Percentiles rank a stretch among this genome's conserved stretches.
Evolutionary conservation across 441 rosid genomes (phyloP).

Genomic region (Kokia cookei): DNA sequence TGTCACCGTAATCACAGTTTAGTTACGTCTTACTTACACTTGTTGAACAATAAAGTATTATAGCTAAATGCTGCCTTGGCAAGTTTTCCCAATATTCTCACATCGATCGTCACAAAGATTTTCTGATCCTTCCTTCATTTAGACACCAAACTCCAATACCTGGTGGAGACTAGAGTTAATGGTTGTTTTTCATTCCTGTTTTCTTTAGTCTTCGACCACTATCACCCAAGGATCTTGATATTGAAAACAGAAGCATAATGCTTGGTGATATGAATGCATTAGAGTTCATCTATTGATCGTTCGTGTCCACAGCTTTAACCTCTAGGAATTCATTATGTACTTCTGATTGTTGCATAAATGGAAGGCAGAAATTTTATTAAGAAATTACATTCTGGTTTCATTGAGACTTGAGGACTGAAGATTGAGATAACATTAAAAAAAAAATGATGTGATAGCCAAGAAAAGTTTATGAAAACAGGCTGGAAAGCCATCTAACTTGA

Average conservation of each 20-base stretch:
- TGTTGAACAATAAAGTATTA: too few relatives aligned
- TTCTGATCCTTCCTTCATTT: background rate
- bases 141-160: background rate
- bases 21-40: too few relatives aligned
- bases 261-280: background rate
- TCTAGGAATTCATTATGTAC: too few relatives aligned
- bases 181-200: too few relatives aligned
- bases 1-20: background rate
- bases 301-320: too few relatives aligned
- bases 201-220: background rate
- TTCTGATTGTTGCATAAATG: background rate
- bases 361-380: background rate
- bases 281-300: background rate
- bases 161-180: too few relatives aligned
- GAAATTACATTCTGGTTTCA: background rate
- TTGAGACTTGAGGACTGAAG: background rate
- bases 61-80: background rate
- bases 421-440: background rate
- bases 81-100: background rate
- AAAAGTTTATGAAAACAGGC: conserved; percentile 1
- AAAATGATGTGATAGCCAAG: background rate
- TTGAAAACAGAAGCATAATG: background rate
- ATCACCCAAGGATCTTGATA: background rate
- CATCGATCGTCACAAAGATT: background rate
- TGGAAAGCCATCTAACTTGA: background rate